Evolutionary conservation across 805 yeast species (phyloP), one percentile per base, ranked within the genome.

Genomic region (Saccharomycopsis vini): DNA sequence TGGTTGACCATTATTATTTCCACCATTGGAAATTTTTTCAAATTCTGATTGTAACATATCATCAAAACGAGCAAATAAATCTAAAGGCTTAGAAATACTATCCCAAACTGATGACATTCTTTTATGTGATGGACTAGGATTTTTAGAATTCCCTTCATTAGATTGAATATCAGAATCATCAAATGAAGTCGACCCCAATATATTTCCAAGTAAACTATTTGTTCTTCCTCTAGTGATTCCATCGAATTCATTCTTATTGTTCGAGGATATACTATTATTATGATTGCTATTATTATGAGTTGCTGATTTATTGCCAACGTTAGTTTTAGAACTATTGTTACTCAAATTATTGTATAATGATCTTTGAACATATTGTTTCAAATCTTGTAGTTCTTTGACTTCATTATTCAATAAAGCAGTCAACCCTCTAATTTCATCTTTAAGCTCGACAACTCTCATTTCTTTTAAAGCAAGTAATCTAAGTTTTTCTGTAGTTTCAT

Each of bases 31-130:
- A 12, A 44, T 33, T 24, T 48, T 48, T 33, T 48, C 51, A 42
- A 48, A 44, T 24, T 44, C 51, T 4, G 45, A 42, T 32, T 48
- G 51, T 12, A 48, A 24, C 51, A 48, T 48, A 36, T 34, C 41
- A 32, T 48, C 51, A 21, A 48, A 44, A 10, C 45, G 48, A 16
- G 46, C 35, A 16, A 48, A 45, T 13, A 48, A 32, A 28, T 45
- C 45, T 12, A 48, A 33, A 7, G 51, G 51, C 30, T 48, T 48
- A 9, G 44, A 39, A 26, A 48, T 48, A 22, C 49, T 48, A 26
- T 44, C 51, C 51, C 51, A 48, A 39, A 48, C 32, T 9, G 44
- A 34, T 3, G 42, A 36, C 38, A 32, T 23, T 19, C 47, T 24
- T 23, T 45, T 47, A n/a, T 40, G 31, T n/a, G 28, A 13, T 13